A percentile compares a stretch with the other conserved stretches of the same genome.
Conservation (phyloP, 495 filamentous ascomycete genomes). For the Penicillium dipodomyicola region DNA sequence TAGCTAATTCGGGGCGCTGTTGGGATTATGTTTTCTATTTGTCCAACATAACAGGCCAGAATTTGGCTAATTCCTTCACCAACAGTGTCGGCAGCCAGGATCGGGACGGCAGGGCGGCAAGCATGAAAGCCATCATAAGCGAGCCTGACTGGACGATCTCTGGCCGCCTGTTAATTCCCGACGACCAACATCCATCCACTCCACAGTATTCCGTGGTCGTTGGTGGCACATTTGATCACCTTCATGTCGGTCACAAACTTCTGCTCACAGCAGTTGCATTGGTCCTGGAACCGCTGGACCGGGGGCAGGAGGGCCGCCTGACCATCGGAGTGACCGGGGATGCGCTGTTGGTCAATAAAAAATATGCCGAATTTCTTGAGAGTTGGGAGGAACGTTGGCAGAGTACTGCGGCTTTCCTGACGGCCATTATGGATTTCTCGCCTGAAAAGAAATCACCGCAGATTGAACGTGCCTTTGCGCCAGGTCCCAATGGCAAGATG, state of each 20-base stretch:
- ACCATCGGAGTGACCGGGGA: constrained; percentile 88
- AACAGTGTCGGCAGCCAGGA: constrained; percentile 21
- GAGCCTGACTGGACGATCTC: constrained; percentile 29
- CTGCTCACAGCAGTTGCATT: constrained; percentile 82
- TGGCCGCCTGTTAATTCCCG: constrained; percentile 22
- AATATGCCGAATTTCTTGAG: constrained; percentile 75
- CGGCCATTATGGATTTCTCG: constrained; percentile 62
- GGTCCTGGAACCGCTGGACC: constrained; percentile 51
- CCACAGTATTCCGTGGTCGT: constrained; percentile 65
- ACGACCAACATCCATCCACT: constrained; percentile 20
- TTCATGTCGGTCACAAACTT: constrained; percentile 94
- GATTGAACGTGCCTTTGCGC: constrained; percentile 33
- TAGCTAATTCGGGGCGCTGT: constrained; percentile 60
- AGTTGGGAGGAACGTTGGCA: constrained; percentile 71
- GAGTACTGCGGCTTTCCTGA: constrained; percentile 67
- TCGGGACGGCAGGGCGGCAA: constrained; percentile 24
- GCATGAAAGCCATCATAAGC: constrained; percentile 31
- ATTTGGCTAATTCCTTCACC: constrained; percentile 31
- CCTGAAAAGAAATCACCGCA: constrained; percentile 25
- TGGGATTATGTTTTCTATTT: constrained; percentile 73
- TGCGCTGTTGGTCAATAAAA: constrained; percentile 80
- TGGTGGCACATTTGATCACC: constrained; percentile 94
- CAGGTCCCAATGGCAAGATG: constrained; percentile 51
- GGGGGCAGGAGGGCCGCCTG: constrained; percentile 51
- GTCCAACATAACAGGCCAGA: constrained; percentile 56